A percentile compares a stretch with the other conserved stretches of the same genome.
These are phyloP conservation scores for Rhododendron griersonianum DNA, from an alignment of 148 eudicot species.

Conservation along the genomic window DNA sequence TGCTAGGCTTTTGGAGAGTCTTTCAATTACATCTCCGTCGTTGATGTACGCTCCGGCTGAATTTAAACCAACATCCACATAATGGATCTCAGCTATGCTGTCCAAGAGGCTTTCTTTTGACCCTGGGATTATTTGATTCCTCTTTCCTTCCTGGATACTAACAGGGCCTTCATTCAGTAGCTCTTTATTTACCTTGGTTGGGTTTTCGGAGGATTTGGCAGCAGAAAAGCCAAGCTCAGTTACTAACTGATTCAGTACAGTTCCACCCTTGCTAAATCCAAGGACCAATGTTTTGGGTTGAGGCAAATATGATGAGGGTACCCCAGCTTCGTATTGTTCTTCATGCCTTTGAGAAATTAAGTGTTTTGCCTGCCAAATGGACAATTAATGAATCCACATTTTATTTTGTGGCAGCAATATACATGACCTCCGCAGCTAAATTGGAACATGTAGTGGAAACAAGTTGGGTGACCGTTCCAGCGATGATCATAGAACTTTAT, in stretches of 20 bases:
- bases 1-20: conserved; percentile 33
- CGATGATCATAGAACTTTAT: background rate
- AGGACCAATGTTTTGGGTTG: conserved; percentile 54
- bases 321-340: conserved; percentile 25
- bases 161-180: background rate
- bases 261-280: conserved; percentile 93
- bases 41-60: conserved; percentile 78
- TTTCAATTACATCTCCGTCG: conserved; percentile 35
- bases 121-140: conserved; percentile 41
- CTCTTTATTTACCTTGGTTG: conserved; percentile 7
- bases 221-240: conserved; percentile 53
- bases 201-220: conserved; percentile 9
- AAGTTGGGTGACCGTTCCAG: background rate
- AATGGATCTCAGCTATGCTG: conserved; percentile 78
- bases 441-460: background rate
- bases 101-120: conserved; percentile 59
- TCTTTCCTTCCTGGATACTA: conserved; percentile 11
- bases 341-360: conserved; percentile 21
- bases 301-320: conserved; percentile 20
- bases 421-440: background rate
- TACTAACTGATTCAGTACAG: conserved; percentile 70
- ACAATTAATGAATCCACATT: background rate
- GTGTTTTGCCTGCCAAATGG: conserved; percentile 37
- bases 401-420: background rate
- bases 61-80: conserved; percentile 86